phyloP scores from a whole-genome alignment of 257 asterid species.

The Fraxinus americana region DNA sequence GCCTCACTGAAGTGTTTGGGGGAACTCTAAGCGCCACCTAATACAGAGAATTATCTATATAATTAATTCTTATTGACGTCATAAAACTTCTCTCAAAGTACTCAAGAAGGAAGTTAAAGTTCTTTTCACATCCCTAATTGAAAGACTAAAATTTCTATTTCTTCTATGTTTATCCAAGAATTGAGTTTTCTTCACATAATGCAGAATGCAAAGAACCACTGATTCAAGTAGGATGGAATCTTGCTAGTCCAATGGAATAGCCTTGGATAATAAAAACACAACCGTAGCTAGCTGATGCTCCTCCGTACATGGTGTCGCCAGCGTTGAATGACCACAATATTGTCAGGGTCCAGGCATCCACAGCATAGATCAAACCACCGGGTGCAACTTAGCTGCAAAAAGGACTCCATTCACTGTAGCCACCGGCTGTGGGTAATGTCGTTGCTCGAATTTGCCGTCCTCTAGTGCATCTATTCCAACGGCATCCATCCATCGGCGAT shows the following conservation, averaged over 20 bases:
- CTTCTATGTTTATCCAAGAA: neutral
- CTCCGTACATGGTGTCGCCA: conserved; percentile 69
- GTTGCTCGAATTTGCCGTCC: conserved; percentile 73
- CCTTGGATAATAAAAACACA: conserved; percentile 73
- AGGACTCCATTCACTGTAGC: conserved; percentile 58
- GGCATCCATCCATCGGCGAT: conserved; percentile 80
- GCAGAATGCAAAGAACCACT: conserved; percentile 75
- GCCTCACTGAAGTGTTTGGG: too few species aligned
- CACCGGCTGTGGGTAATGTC: conserved; percentile 57
- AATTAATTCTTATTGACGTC: neutral
- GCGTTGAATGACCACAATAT: conserved; percentile 58
- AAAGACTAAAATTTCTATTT: neutral
- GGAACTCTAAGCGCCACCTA: too few species aligned
- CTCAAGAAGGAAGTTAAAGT: too few species aligned
- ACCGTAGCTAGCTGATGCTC: conserved; percentile 69
- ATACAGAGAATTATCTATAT: neutral
- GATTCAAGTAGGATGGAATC: conserved; percentile 72
- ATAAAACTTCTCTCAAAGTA: too few species aligned
- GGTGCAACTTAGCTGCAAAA: conserved; percentile 61
- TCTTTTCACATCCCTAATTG: too few species aligned
- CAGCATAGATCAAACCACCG: conserved; percentile 61
- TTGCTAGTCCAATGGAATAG: conserved; percentile 50
- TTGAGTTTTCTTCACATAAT: conserved; percentile 3
- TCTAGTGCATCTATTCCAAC: conserved; percentile 66
- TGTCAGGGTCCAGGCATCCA: conserved; percentile 65